Conservation (phyloP, 345 rosid species). For the Eucalyptus leucophloia region DNA sequence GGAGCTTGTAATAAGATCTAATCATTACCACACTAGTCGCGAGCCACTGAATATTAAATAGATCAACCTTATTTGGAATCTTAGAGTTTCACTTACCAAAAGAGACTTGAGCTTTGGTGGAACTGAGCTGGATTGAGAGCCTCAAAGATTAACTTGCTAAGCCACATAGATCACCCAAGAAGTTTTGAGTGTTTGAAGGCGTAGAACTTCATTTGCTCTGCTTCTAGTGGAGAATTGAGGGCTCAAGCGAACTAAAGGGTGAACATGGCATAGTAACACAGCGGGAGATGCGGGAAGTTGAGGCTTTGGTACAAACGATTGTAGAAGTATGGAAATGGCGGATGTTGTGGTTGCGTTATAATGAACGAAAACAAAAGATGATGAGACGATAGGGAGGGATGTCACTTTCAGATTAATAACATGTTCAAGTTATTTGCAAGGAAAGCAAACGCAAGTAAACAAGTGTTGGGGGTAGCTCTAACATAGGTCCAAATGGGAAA, state of each 20-base stretch:
- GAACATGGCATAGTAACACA: background rate
- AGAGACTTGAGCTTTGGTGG: background rate
- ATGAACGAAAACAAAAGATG: background rate
- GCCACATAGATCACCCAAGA: background rate
- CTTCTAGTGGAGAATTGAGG: background rate
- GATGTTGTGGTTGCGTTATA: background rate
- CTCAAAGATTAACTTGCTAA: background rate
- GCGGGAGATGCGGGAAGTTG: background rate
- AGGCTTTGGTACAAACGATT: background rate
- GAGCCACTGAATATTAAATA: background rate
- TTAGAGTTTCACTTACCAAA: background rate
- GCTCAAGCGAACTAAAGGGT: background rate
- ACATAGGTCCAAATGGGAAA: background rate
- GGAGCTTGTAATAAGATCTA: background rate
- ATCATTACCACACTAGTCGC: background rate
- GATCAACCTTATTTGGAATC: background rate
- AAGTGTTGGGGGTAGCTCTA: background rate
- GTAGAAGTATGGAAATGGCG: background rate
- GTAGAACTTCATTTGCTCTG: background rate
- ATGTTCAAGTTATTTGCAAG: background rate
- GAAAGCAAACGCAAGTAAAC: background rate
- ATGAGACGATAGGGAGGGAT: background rate
- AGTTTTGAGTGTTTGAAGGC: background rate
- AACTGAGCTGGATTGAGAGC: background rate
- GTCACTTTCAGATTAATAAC: background rate